These are phyloP conservation scores for Wickerhamomyces sp. DNA, from an alignment of 1,139 yeast genomes.

Conservation along the genomic window DNA sequence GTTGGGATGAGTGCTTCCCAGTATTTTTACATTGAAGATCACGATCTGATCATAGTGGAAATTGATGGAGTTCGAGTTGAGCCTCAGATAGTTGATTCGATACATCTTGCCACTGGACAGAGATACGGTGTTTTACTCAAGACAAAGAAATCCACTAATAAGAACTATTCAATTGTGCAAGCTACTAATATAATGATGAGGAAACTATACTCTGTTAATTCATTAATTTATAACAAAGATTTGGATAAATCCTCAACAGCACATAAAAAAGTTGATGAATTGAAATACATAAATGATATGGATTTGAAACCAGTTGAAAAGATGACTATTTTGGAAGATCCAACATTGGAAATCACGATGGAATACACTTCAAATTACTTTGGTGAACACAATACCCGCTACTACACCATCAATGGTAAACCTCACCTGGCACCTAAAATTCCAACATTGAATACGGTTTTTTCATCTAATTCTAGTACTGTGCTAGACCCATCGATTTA, in stretches of 20 bases:
- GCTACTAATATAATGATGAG: slow-evolving; percentile 34
- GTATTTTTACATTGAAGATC: slow-evolving; percentile 49
- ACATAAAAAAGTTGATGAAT: slow-evolving; percentile 17
- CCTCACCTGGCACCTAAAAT: slow-evolving; percentile 43
- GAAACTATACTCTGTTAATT: slow-evolving; percentile 32
- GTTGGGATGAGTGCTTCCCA: slow-evolving; percentile 55
- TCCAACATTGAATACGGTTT: slow-evolving; percentile 39
- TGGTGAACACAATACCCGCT: slow-evolving; percentile 37
- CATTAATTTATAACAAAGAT: slow-evolving; percentile 32
- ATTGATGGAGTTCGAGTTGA: slow-evolving; percentile 72
- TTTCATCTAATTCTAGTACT: slow-evolving; percentile 14
- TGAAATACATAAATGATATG: slow-evolving; percentile 36
- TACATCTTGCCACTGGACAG: slow-evolving; percentile 71
- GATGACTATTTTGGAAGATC: slow-evolving; percentile 37
- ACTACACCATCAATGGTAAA: slow-evolving; percentile 48
- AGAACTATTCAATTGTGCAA: slow-evolving; percentile 32
- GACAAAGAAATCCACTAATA: slow-evolving; percentile 31
- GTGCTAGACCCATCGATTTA: slow-evolving; percentile 32
- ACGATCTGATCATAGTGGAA: slow-evolving; percentile 54
- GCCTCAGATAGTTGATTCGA: slow-evolving; percentile 47
- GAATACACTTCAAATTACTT: slow-evolving; percentile 44
- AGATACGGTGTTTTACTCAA: slow-evolving; percentile 58
- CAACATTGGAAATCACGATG: slow-evolving; percentile 44
- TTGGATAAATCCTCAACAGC: slow-evolving; percentile 31
- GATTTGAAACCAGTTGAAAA: slow-evolving; percentile 34